Conservation (phyloP, 2,329 filamentous ascomycete genomes). For the Penicillium thymicola region DNA sequence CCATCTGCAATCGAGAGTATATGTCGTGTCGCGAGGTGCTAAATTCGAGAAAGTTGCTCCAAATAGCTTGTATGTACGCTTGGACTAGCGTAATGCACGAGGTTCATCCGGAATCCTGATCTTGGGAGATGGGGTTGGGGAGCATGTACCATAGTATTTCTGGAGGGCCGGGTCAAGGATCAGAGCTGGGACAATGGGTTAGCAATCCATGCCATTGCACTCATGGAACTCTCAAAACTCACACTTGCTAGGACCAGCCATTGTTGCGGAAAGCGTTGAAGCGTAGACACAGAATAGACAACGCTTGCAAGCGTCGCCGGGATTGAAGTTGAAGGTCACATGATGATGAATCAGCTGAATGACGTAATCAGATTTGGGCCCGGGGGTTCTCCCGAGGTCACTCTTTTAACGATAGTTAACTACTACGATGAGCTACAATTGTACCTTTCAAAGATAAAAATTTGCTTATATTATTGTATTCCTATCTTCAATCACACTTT, state of each 20-base stretch:
- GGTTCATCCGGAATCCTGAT: background rate
- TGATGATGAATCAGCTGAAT: conserved; percentile 8
- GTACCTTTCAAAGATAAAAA: background rate
- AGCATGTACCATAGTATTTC: conserved; percentile 50
- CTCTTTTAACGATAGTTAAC: too few relatives aligned
- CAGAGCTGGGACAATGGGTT: conserved; percentile 47
- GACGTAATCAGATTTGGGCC: conserved; percentile 1
- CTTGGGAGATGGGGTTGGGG: conserved; percentile 15
- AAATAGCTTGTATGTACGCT: background rate
- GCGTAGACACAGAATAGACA: conserved; percentile 13
- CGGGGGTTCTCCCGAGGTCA: too few relatives aligned
- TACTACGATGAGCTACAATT: background rate
- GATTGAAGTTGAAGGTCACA: conserved; percentile 16
- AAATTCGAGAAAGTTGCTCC: background rate
- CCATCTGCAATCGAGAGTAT: background rate
- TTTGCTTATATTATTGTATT: too few relatives aligned
- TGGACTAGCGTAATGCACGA: background rate
- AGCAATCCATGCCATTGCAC: conserved; percentile 41
- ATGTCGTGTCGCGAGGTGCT: background rate
- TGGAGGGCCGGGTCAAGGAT: conserved; percentile 46
- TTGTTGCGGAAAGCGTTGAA: conserved; percentile 33
- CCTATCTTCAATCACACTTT: background rate
- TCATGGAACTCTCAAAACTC: conserved; percentile 14
- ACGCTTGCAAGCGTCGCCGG: conserved; percentile 6
- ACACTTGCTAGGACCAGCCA: conserved; percentile 53